phyloP scores from a whole-genome alignment of 108 stramenopile species.

The Cyclotella cryptica region DNA sequence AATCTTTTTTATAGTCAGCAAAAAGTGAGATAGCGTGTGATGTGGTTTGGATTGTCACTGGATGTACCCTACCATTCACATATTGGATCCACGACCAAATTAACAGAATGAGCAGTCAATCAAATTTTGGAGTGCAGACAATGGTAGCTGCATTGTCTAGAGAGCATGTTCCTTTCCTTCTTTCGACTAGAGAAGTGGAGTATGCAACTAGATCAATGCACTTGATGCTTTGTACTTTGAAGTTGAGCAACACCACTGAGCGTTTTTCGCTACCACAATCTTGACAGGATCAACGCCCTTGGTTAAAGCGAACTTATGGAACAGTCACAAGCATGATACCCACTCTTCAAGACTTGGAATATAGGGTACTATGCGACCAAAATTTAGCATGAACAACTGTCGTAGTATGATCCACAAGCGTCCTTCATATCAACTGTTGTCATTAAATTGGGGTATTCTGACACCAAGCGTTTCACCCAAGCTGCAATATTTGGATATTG shows the following conservation, averaged over 20 bases:
- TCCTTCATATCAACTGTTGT: constrained; percentile 76
- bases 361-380: constrained; percentile 73
- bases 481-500: constrained; percentile 52
- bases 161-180: too few relatives aligned
- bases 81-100: too few relatives aligned
- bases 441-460: constrained; percentile 53
- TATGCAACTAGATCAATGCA: neutral
- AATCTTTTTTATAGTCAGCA: too few relatives aligned
- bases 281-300: neutral
- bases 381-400: constrained; percentile 86
- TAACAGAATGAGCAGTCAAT: too few relatives aligned
- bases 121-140: too few relatives aligned
- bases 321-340: constrained; percentile 34
- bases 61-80: too few relatives aligned
- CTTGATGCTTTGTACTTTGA: neutral
- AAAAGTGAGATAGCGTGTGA: too few relatives aligned
- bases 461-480: constrained; percentile 52
- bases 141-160: too few relatives aligned
- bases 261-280: too few relatives aligned
- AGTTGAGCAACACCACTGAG: too few relatives aligned
- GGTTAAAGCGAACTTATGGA: neutral
- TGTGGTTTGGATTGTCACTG: too few relatives aligned
- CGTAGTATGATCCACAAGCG: constrained; percentile 78
- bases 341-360: constrained; percentile 54
- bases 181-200: neutral